These are phyloP conservation scores for Diatrype stigma DNA, from an alignment of 2,329 filamentous ascomycete species.

Conservation along the genomic window DNA sequence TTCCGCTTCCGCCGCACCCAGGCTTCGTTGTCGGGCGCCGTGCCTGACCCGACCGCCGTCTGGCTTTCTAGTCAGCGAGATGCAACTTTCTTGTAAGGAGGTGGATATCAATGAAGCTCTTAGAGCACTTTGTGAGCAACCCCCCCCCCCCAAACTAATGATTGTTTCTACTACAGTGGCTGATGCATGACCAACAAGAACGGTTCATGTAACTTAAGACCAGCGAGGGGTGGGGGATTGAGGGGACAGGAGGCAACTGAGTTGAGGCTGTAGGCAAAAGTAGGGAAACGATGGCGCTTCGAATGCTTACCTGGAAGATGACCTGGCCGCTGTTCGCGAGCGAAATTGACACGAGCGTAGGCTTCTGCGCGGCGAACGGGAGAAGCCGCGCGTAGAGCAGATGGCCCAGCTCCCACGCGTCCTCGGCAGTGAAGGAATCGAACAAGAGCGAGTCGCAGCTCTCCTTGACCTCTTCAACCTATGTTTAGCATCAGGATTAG, in stretches of 20 bases:
- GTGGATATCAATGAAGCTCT: too few species aligned
- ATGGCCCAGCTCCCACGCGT: slow-evolving; percentile 63
- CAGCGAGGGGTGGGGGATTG: too few species aligned
- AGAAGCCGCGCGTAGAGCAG: slow-evolving; percentile 61
- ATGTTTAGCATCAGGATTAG: neutral
- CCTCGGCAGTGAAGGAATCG: slow-evolving; percentile 55
- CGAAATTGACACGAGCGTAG: slow-evolving; percentile 61
- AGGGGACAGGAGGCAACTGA: too few species aligned
- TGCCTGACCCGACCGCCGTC: slow-evolving; percentile 59
- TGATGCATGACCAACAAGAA: too few species aligned
- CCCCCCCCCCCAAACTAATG: too few species aligned
- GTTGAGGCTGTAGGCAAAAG: too few species aligned
- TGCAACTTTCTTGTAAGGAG: too few species aligned
- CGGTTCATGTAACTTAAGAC: too few species aligned
- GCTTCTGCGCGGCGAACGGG: slow-evolving; percentile 40
- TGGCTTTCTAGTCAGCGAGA: too few species aligned
- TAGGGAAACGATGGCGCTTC: too few species aligned
- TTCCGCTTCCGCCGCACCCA: slow-evolving; percentile 70
- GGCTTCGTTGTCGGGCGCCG: slow-evolving; percentile 65
- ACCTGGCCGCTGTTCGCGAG: slow-evolving; percentile 55
- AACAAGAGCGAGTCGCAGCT: slow-evolving; percentile 41
- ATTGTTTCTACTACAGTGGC: too few species aligned
- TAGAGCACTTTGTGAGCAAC: too few species aligned
- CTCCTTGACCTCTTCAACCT: slow-evolving; percentile 27
- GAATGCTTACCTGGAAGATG: slow-evolving; percentile 56